Conservation (phyloP, 306 rosid genomes). For the Lotus japonicus region DNA sequence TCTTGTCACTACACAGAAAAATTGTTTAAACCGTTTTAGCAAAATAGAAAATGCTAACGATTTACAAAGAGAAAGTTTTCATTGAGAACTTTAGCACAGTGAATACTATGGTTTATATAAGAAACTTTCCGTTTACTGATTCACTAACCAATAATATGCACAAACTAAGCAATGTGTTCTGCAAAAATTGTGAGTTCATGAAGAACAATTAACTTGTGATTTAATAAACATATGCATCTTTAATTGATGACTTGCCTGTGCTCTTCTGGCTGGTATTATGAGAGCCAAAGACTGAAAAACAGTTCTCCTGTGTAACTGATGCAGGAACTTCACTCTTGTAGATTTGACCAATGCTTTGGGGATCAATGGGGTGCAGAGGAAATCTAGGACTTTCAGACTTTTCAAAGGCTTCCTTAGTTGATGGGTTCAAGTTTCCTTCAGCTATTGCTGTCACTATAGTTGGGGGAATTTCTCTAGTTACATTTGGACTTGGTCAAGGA, state of each 20-base stretch:
- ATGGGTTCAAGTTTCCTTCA: slow-evolving; percentile 77
- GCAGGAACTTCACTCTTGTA: slow-evolving; percentile 32
- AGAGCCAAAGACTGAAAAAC: slow-evolving; percentile 47
- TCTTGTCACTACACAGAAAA: slow-evolving; percentile 29
- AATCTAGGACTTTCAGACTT: slow-evolving; percentile 26
- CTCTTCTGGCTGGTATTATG: slow-evolving; percentile 26
- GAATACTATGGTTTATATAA: too few relatives aligned
- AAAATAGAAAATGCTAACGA: not conserved
- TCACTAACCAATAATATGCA: not conserved
- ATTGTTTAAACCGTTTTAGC: not conserved
- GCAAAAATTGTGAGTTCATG: not conserved
- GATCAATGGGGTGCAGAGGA: slow-evolving; percentile 21
- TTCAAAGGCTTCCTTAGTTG: slow-evolving; percentile 72
- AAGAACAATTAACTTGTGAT: not conserved
- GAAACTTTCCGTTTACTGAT: too few relatives aligned
- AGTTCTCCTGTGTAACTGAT: slow-evolving; percentile 28
- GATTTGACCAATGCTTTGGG: slow-evolving; percentile 22
- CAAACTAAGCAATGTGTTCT: not conserved
- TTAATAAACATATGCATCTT: not conserved
- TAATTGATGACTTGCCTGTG: slow-evolving; percentile 45
- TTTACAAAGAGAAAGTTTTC: too few relatives aligned
- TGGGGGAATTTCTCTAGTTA: slow-evolving; percentile 64
- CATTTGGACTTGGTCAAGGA: slow-evolving; percentile 39
- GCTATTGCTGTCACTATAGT: slow-evolving; percentile 70
- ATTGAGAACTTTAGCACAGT: too few relatives aligned